Base-by-base conservation (phyloP, 495 filamentous ascomycete species). In the Podospora fimiseda region DNA sequence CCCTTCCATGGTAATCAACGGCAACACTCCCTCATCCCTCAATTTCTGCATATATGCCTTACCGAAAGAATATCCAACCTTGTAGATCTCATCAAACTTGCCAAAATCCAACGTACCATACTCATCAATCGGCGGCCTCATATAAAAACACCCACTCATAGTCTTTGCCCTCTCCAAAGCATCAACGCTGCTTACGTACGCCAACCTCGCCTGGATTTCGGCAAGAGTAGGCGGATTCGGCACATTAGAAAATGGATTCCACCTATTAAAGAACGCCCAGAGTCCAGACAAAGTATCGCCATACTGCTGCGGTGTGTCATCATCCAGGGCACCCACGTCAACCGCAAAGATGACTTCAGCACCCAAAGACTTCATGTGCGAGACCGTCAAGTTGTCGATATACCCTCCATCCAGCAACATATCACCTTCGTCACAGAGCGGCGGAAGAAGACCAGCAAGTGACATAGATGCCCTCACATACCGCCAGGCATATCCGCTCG, bases 391-490 rank as follows among this genome's bases (percentile, higher is more conserved):
- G 58, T 98, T 98, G 74, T 98, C 93, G 49, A 96, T 82, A 69
- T 98, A 98, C 48, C 93, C 93, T 30, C 93, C 93, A 60, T 98
- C 93, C 3, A 98, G 77, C 2, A 98, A 79, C 88, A 97, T 91
- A 72, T 83, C 89, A 36, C 93, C 93, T 63, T 97, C 92, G 60
- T 98, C 93, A 61, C 94, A 97, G 30, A 98, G 80, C 1, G 93
- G 93, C 2, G 93, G 93, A 2, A 97, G 76, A 2, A 98, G 74
- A 7, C 93, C 93, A 0, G 94, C 93, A 13, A 98, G 77, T 0
- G 89, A 91, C 93, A 98, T 98, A 8, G 89, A 95, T 2, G 93
- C 93, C 19, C 93, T 80, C 9, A 98, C 85, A 63, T 97, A 97
- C 36, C 93, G 81, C 93, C 93, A 98, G 2, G 91, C 90, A 57